A percentile compares a stretch with the other conserved stretches of the same genome.
Evolutionary conservation across 352 stramenopile genomes (phyloP).

Genomic region (Thraustotheca clavata): DNA sequence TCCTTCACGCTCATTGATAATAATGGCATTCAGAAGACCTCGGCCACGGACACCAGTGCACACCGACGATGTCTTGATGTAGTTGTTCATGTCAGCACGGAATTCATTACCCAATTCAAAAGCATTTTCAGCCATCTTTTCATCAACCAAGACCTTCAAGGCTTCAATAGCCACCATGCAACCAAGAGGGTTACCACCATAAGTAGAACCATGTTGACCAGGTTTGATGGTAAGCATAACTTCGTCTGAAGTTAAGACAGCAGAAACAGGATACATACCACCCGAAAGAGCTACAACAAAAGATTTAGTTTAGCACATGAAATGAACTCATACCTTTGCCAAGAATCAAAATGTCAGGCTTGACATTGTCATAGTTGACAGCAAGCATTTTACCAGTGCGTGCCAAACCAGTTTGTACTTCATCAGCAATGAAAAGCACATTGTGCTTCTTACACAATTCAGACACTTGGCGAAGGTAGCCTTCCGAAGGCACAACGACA

Average conservation of each 20-base stretch:
- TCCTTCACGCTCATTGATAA: slow-evolving; percentile 90
- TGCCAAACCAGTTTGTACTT: slow-evolving; percentile 96
- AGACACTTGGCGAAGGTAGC: slow-evolving; percentile 89
- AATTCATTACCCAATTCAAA: slow-evolving; percentile 91
- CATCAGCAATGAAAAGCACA: slow-evolving; percentile 98
- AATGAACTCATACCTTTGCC: slow-evolving; percentile 71
- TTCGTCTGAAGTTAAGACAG: slow-evolving; percentile 94
- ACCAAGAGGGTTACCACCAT: slow-evolving; percentile 95
- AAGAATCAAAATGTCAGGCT: slow-evolving; percentile 97
- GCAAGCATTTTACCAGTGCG: slow-evolving; percentile 96
- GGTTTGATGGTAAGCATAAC: slow-evolving; percentile 98
- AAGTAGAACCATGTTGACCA: slow-evolving; percentile 95
- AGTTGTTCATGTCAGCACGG: slow-evolving; percentile 77
- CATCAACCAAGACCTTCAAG: slow-evolving; percentile 90
- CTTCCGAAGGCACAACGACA: slow-evolving; percentile 95
- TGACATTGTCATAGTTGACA: slow-evolving; percentile 93
- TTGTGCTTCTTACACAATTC: slow-evolving; percentile 96
- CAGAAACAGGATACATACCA: slow-evolving; percentile 96
- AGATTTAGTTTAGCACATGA: not conserved
- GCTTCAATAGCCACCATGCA: slow-evolving; percentile 96
- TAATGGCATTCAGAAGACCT: slow-evolving; percentile 97
- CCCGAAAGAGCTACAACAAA: slow-evolving; percentile 82
- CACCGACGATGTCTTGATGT: slow-evolving; percentile 38
- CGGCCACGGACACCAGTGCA: slow-evolving; percentile 87
- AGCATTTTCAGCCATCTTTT: slow-evolving; percentile 94